Evolutionary conservation across 2,329 filamentous ascomycete genomes (phyloP).

Genomic region (Fusarium praegraminearum): DNA sequence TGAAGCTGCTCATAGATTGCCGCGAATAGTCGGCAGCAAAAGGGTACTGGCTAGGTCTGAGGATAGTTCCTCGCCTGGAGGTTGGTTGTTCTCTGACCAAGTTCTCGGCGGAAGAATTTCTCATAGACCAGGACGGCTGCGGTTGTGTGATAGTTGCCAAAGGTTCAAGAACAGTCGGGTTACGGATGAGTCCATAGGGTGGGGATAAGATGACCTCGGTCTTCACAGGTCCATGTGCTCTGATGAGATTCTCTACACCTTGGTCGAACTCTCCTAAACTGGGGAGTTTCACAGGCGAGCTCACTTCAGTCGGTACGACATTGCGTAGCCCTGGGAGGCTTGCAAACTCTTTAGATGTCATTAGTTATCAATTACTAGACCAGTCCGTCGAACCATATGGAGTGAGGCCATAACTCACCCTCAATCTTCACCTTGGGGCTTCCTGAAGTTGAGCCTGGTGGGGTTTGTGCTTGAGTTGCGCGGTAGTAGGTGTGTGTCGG

Average conservation of each 20-base stretch:
- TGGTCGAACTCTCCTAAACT: conserved; percentile 55
- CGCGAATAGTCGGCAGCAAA: conserved; percentile 32
- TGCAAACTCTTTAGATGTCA: conserved; percentile 43
- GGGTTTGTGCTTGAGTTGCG: conserved; percentile 40
- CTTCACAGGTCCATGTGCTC: conserved; percentile 48
- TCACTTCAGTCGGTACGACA: conserved; percentile 33
- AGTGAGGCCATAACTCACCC: conserved; percentile 39
- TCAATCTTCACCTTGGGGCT: conserved; percentile 53
- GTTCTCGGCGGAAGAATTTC: conserved; percentile 25
- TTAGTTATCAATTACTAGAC: conserved; percentile 36
- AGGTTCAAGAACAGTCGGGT: conserved; percentile 43
- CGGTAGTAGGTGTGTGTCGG: conserved; percentile 18
- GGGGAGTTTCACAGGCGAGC: conserved; percentile 48
- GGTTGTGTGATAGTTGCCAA: conserved; percentile 23
- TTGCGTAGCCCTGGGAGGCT: conserved; percentile 42
- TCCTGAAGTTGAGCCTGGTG: conserved; percentile 50
- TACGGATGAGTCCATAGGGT: conserved; percentile 43
- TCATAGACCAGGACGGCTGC: conserved; percentile 34
- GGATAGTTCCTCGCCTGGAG: conserved; percentile 33
- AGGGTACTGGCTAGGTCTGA: conserved; percentile 35
- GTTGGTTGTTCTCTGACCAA: conserved; percentile 9
- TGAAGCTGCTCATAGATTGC: conserved; percentile 38
- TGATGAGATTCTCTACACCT: conserved; percentile 54
- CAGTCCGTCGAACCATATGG: conserved; percentile 8
- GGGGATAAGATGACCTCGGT: conserved; percentile 49